Conservation (phyloP, 179 eudicot genomes). For the Beta lomatogona region DNA sequence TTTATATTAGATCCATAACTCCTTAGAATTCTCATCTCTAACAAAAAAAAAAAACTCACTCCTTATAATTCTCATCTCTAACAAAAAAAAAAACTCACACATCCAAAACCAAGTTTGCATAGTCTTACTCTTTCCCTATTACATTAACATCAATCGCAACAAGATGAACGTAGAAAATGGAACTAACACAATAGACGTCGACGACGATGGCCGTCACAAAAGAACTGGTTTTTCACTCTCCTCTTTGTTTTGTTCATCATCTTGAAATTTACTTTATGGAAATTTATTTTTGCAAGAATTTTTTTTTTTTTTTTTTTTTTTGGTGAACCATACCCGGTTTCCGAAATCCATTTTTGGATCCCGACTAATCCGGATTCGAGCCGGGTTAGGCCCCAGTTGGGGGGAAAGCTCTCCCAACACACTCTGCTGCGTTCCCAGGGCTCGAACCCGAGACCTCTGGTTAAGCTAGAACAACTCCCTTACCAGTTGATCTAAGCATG, state of each 20-base stretch:
- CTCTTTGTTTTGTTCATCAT: background rate
- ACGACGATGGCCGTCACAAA: slow-evolving; percentile 35
- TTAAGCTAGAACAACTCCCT: too few species aligned
- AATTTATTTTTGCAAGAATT: background rate
- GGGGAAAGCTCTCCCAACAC: too few species aligned
- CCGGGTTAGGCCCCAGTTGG: too few species aligned
- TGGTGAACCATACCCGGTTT: too few species aligned
- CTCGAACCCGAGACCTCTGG: too few species aligned
- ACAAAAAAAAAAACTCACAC: background rate
- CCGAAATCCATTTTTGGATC: too few species aligned
- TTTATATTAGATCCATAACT: background rate
- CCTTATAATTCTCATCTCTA: background rate
- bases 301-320: background rate
- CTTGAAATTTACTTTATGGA: background rate
- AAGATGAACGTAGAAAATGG: background rate
- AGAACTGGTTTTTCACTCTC: slow-evolving; percentile 14
- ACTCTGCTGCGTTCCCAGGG: too few species aligned
- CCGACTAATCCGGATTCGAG: too few species aligned
- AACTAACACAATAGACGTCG: slow-evolving; percentile 15
- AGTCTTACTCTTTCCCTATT: background rate
- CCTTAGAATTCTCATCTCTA: background rate
- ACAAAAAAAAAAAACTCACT: background rate
- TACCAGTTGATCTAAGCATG: too few species aligned
- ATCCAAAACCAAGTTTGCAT: background rate
- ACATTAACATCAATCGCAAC: background rate